These are phyloP conservation scores for Wickerhamiella kurtzmanii DNA, from an alignment of 805 yeast genomes.

Conservation along the genomic window DNA sequence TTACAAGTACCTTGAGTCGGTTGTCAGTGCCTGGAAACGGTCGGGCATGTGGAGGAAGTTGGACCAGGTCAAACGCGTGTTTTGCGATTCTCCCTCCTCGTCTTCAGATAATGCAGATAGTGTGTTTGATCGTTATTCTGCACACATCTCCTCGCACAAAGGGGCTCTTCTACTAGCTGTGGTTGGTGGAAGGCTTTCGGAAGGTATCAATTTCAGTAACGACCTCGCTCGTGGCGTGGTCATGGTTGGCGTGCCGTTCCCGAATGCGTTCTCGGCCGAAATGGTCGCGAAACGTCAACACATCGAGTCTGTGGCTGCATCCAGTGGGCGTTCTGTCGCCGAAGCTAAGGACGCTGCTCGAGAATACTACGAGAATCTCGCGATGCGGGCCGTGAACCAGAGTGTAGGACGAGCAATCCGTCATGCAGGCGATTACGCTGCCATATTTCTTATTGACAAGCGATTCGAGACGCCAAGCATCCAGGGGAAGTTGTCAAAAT, in stretches of 20 bases:
- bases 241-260: constrained; percentile 82
- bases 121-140: constrained; percentile 39
- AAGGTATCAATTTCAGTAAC: constrained; percentile 85
- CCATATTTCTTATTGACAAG: constrained; percentile 55
- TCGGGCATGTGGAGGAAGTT: constrained; percentile 20
- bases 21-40: constrained; percentile 40
- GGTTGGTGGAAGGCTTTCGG: constrained; percentile 86
- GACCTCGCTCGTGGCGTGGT: constrained; percentile 76
- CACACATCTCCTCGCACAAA: constrained; percentile 24
- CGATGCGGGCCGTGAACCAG: constrained; percentile 86
- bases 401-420: constrained; percentile 86
- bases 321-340: constrained; percentile 33
- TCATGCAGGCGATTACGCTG: constrained; percentile 68
- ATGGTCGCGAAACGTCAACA: constrained; percentile 55
- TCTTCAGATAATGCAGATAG: constrained; percentile 28
- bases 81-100: constrained; percentile 39
- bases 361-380: constrained; percentile 63
- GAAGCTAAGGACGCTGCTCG: constrained; percentile 31
- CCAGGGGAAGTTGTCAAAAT: constrained; percentile 49
- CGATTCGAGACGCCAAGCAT: constrained; percentile 40
- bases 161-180: constrained; percentile 72
- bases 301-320: constrained; percentile 40
- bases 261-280: constrained; percentile 73
- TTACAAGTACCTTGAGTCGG: constrained; percentile 51
- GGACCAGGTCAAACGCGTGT: constrained; percentile 27